Percentiles rank a stretch among this genome's conserved stretches.
These are phyloP conservation scores for Iris macrosiphon DNA, from an alignment of 106 monocot genomes.

Conservation along the genomic window DNA sequence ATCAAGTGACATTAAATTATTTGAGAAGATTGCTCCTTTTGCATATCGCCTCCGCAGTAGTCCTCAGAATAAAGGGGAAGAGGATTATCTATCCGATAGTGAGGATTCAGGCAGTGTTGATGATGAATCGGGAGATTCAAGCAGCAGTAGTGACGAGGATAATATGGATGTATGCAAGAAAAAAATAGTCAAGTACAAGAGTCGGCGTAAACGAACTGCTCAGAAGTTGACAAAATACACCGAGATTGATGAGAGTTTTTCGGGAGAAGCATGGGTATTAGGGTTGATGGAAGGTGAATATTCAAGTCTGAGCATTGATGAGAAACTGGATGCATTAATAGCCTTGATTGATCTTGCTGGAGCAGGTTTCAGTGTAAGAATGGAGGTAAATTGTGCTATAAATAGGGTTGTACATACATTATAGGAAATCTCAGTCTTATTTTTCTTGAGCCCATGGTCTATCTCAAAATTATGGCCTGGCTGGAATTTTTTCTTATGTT, in stretches of 20 bases:
- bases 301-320: conserved; percentile 80
- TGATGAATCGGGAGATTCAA: conserved; percentile 42
- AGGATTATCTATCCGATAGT: conserved; percentile 40
- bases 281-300: conserved; percentile 97
- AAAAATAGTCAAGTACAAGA: conserved; percentile 18
- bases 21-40: conserved; percentile 83
- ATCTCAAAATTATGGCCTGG: too few relatives aligned
- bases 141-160: conserved; percentile 37
- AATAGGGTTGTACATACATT: too few relatives aligned
- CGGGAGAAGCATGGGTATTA: conserved; percentile 79
- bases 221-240: conserved; percentile 22
- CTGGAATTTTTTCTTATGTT: too few relatives aligned
- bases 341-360: conserved; percentile 64
- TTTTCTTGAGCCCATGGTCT: too few relatives aligned
- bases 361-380: conserved; percentile 36
- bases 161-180: conserved; percentile 26
- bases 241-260: conserved; percentile 95
- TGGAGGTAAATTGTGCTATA: too few relatives aligned
- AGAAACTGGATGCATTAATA: conserved; percentile 80
- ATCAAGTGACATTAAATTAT: conserved; percentile 86
- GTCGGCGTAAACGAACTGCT: conserved; percentile 5
- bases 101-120: conserved; percentile 77
- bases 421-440: too few relatives aligned
- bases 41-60: conserved; percentile 75
- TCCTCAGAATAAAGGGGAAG: conserved; percentile 37